Evolutionary conservation across 2,329 filamentous ascomycete genomes (phyloP), one percentile per base, ranked within the genome.

Genomic region (Aspergillus spinulosporus): DNA sequence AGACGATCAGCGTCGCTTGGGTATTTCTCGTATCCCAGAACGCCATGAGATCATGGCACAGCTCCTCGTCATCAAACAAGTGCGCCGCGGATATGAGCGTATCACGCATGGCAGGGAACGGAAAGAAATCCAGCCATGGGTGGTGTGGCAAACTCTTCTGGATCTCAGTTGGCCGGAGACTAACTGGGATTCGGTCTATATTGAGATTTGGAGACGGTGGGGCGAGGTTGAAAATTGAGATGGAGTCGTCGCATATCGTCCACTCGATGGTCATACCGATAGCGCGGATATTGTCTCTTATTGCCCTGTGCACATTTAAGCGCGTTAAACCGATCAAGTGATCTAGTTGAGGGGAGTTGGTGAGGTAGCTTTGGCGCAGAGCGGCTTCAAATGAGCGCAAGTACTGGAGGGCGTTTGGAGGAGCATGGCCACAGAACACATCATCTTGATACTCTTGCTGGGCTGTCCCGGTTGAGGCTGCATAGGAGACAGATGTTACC

Each of bases 131-230:
- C 14, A 70, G 49, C 68, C 68, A 70, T 0, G 77, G 76, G 56
- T 80, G 77, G 50, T 80, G 76, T 3, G 68, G 64, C 0, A 71
- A 62, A 0, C 62, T 61, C 15, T 62, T 58, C 51, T 80, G 77
- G 3, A 78, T 34, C 2, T 48, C 52, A 0, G 76, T 79, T 0
- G 76, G 76, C 5, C 64, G 68, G 0, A 75, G 64, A 7, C 57
- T 62, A 0, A 49, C 40, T 0, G 72, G 72, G 9, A 72, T 59
- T 12, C 2, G 37, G 4, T 4, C 43, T 51, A 32, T 15, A 36
- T 4, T 21, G 12, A 29, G 32, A 1, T 28, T 4, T 0, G 15
- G 0, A 2, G 21, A n/a, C 3, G 1, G 40, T 11, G 6, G 29
- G 40, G 40, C 1, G n/a, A 55, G 9, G 21, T 57, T 63, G 50